Evolutionary conservation across 2,329 filamentous ascomycete genomes (phyloP).

Genomic region (Neoarthrinium moseri): DNA sequence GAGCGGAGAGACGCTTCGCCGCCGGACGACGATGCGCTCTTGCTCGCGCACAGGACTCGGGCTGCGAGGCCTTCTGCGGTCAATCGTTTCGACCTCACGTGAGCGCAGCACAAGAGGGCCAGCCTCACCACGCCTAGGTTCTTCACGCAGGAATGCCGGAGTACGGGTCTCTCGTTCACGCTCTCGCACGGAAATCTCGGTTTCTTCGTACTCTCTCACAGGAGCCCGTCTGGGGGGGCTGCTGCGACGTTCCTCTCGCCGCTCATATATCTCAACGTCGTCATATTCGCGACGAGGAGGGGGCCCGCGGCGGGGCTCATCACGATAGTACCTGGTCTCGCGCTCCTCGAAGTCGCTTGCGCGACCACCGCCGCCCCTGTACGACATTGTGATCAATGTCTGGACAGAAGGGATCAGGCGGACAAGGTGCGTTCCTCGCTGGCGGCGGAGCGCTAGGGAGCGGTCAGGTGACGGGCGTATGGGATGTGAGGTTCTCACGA

Average conservation of each 20-base stretch:
- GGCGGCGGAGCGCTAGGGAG: background rate
- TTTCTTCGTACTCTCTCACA: conserved; percentile 36
- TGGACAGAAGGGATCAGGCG: background rate
- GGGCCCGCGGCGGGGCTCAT: conserved; percentile 27
- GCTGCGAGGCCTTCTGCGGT: conserved; percentile 43
- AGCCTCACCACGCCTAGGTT: conserved; percentile 44
- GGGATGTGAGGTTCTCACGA: background rate
- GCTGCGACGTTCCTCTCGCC: conserved; percentile 19
- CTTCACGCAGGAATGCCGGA: conserved; percentile 52
- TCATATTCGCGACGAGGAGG: conserved; percentile 24
- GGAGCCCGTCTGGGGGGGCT: conserved; percentile 24
- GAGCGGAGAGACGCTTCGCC: conserved; percentile 11
- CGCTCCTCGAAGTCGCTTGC: conserved; percentile 44
- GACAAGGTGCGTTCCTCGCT: background rate
- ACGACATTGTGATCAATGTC: conserved; percentile 17
- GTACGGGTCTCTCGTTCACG: conserved; percentile 41
- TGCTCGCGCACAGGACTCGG: conserved; percentile 40
- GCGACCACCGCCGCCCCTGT: conserved; percentile 19
- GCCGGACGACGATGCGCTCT: conserved; percentile 36
- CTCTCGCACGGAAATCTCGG: conserved; percentile 42
- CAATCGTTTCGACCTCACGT: conserved; percentile 54
- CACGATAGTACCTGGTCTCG: conserved; percentile 34
- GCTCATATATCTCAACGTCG: conserved; percentile 23
- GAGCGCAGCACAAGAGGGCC: conserved; percentile 54
- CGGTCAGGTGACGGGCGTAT: background rate